phyloP scores from a whole-genome alignment of 1,284 basidiomycete genomes.

The Cutaneotrichosporon cyanovorans region DNA sequence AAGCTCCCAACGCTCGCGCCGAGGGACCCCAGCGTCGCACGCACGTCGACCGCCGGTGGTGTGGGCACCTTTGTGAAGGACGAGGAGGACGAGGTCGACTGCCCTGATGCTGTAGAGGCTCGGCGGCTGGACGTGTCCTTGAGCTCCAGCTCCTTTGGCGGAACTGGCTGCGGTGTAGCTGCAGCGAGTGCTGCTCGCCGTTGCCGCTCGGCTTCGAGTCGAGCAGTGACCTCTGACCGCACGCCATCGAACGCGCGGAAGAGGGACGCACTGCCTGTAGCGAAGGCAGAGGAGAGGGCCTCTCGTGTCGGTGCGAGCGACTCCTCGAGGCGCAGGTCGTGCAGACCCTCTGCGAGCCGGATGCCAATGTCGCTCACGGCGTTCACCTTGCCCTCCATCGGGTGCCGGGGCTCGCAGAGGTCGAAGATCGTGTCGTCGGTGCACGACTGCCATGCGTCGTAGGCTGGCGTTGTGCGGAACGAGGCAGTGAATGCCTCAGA shows the following conservation, averaged over 20 bases:
- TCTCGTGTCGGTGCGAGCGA: conserved; percentile 81
- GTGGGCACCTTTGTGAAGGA: background rate
- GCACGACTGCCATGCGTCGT: conserved; percentile 73
- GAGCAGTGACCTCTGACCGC: conserved; percentile 43
- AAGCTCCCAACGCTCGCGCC: background rate
- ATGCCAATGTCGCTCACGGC: conserved; percentile 81
- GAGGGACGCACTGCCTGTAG: conserved; percentile 67
- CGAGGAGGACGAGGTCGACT: background rate
- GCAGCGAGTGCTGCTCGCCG: conserved; percentile 12
- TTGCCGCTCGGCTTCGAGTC: conserved; percentile 25
- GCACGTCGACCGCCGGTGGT: background rate
- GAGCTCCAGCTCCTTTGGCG: background rate
- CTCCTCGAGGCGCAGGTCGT: conserved; percentile 81
- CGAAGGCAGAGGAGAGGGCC: conserved; percentile 68
- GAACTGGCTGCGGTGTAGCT: background rate
- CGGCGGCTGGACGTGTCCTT: background rate
- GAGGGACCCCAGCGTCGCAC: background rate
- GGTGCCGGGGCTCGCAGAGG: conserved; percentile 82
- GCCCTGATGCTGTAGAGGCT: no score
- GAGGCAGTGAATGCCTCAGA: conserved; percentile 73
- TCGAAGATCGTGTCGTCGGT: conserved; percentile 88
- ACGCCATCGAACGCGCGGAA: conserved; percentile 82
- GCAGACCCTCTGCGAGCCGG: conserved; percentile 73
- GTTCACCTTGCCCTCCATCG: conserved; percentile 79
- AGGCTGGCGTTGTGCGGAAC: conserved; percentile 75